A percentile compares a stretch with the other conserved stretches of the same genome.
phyloP scores from a whole-genome alignment of 2,329 filamentous ascomycete species.

The Ophiostoma himal-ulmi region DNA sequence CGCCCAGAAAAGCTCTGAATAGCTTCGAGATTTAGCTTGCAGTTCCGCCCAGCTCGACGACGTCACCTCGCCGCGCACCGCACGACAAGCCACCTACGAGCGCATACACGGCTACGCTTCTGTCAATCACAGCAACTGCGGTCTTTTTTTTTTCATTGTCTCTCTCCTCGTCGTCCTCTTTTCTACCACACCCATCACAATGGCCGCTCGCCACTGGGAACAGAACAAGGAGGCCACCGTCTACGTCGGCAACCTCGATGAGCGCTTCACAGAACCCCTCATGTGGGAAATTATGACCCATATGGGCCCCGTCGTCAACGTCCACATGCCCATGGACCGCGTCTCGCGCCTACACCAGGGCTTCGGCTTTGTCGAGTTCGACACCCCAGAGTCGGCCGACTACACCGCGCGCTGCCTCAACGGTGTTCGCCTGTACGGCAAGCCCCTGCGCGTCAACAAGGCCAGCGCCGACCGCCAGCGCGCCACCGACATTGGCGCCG shows the following conservation, averaged over 20 bases:
- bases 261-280: constrained; percentile 82
- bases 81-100: not conserved
- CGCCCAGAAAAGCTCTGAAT: not conserved
- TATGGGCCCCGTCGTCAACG: constrained; percentile 93
- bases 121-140: not conserved
- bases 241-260: constrained; percentile 97
- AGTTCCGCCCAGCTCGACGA: not conserved
- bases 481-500: constrained; percentile 85
- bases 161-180: not conserved
- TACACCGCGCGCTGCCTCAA: constrained; percentile 97
- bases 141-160: not conserved
- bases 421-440: constrained; percentile 85
- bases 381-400: constrained; percentile 89
- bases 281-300: constrained; percentile 99
- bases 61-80: not conserved
- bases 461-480: constrained; percentile 87
- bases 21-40: not conserved
- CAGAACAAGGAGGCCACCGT: constrained; percentile 98
- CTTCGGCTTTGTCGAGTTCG: constrained; percentile 98
- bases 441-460: constrained; percentile 96
- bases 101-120: not conserved
- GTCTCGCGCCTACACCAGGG: constrained; percentile 96
- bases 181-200: constrained; percentile 27
- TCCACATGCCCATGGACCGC: constrained; percentile 95
- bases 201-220: constrained; percentile 54